Evolutionary conservation across 2,329 filamentous ascomycete genomes (phyloP), one percentile per base, ranked within the genome.

Genomic region (Trematosphaeria pertusa): DNA sequence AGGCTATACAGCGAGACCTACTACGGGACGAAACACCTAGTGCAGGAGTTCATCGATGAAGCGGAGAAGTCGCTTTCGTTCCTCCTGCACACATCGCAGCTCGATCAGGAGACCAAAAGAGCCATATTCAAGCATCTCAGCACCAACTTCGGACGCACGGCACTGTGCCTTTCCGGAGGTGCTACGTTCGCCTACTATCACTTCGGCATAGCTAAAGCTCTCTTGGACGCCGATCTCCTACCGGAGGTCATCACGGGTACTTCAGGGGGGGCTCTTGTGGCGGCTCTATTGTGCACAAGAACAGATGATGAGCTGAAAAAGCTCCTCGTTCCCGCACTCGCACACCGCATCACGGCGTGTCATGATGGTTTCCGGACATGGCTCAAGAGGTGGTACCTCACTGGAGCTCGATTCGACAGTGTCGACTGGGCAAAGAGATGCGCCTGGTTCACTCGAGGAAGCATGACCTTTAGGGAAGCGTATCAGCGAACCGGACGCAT

Each of bases 111-210:
- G 18, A 85, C 87, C 68, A 97, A 97, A 74, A 82, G 88, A 37
- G 77, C 79, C 4, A 78, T 96, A 35, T 96, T 96, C 77, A 95
- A 93, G 70, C 88, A 95, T 51, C 79, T 97, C 31, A 86, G 91
- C 50, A 89, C 89, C 45, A 97, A 97, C 69, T 96, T 88, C 62
- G 94, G 94, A 21, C 87, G 93, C 21, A 96, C 93, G 5, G 94
- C 94, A 0, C 79, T 99, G 3, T 99, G 93, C 66, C 78, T 99
- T 1, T 97, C 91, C 4, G 94, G 94, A 2, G 94, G 94, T 0
- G 94, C 93, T 3, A 89, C 89, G 0, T 97, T 99, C 73, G 91
- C 94, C 4, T 97, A 96, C 70, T 97, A 97, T 69, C 94, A 99
- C 70, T 91, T 97, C 55, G 94, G 94, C 9, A 89, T 99, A 8